Conservation (phyloP, 345 rosid genomes). For the Sisymbrium irio region DNA sequence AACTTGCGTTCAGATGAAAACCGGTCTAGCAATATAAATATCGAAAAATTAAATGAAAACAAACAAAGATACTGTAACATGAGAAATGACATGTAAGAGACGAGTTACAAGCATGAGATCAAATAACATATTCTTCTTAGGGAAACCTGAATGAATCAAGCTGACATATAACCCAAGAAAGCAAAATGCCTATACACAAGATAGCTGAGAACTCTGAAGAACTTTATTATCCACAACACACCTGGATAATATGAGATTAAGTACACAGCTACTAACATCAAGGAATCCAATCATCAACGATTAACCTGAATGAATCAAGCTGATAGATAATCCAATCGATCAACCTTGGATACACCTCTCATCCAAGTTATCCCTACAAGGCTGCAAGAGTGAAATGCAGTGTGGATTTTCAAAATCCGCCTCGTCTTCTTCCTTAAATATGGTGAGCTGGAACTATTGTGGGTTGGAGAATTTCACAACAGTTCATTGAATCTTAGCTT, state of each 20-base stretch:
- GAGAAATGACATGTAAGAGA: background rate
- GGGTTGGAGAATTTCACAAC: too few relatives aligned
- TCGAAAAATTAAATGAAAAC: background rate
- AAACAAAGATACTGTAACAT: background rate
- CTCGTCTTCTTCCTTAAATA: too few relatives aligned
- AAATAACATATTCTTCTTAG: background rate
- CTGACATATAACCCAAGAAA: background rate
- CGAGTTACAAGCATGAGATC: conserved; percentile 12
- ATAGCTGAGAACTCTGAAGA: conserved; percentile 73
- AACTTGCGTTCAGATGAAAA: background rate
- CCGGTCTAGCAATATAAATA: background rate
- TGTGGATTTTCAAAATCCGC: too few relatives aligned
- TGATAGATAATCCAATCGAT: too few relatives aligned
- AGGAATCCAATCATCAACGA: too few relatives aligned
- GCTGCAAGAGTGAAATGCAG: too few relatives aligned
- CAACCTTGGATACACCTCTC: too few relatives aligned
- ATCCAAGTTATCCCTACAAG: too few relatives aligned
- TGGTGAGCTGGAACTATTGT: too few relatives aligned
- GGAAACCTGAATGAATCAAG: background rate
- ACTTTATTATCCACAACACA: conserved; percentile 96
- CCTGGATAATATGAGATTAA: conserved; percentile 44
- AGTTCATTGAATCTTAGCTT: too few relatives aligned
- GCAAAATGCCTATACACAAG: conserved; percentile 62
- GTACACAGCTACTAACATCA: background rate
- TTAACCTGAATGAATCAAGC: too few relatives aligned